Percentiles rank a stretch among this genome's conserved stretches.
phyloP scores from a whole-genome alignment of 352 stramenopile genomes.

The Pelagophyceae sp. region DNA sequence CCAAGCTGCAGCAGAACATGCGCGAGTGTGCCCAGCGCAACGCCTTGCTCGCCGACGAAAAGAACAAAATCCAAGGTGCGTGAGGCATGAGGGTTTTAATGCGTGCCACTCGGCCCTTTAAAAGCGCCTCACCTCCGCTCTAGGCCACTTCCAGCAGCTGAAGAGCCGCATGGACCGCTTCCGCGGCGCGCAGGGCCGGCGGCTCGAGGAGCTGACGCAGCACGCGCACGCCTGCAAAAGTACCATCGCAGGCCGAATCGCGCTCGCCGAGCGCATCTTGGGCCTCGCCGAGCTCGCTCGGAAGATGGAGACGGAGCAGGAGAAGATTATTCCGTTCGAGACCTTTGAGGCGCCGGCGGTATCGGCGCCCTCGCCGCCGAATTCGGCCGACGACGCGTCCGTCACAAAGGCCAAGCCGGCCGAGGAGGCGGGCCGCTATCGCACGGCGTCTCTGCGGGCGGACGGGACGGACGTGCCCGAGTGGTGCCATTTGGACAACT shows the following conservation, averaged over 20 bases:
- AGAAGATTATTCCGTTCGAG: conserved; percentile 72
- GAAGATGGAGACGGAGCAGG: conserved; percentile 78
- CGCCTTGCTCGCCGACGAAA: conserved; percentile 71
- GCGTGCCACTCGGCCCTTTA: too few relatives aligned
- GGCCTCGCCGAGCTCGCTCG: conserved; percentile 72
- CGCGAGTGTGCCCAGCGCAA: conserved; percentile 77
- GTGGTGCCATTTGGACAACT: conserved; percentile 64
- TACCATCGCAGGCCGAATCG: conserved; percentile 52
- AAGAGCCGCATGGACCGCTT: conserved; percentile 78
- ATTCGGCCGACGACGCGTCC: conserved; percentile 25
- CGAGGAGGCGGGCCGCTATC: too few relatives aligned
- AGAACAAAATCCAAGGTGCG: conserved; percentile 63
- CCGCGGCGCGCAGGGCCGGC: conserved; percentile 56
- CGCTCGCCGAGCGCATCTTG: conserved; percentile 68
- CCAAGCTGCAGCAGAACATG: conserved; percentile 78
- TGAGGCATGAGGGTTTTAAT: too few relatives aligned
- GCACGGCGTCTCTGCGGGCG: conserved; percentile 9
- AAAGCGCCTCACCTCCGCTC: too few relatives aligned
- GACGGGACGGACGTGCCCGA: conserved; percentile 30
- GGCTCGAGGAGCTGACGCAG: conserved; percentile 64
- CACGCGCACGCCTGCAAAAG: conserved; percentile 62
- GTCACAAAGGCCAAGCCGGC: conserved; percentile 25
- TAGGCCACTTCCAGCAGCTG: conserved; percentile 60
- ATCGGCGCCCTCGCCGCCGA: conserved; percentile 17
- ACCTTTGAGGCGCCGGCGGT: conserved; percentile 21